Base-by-base conservation (phyloP, 768 basidiomycete species). In the Calocybe gangraenosa region DNA sequence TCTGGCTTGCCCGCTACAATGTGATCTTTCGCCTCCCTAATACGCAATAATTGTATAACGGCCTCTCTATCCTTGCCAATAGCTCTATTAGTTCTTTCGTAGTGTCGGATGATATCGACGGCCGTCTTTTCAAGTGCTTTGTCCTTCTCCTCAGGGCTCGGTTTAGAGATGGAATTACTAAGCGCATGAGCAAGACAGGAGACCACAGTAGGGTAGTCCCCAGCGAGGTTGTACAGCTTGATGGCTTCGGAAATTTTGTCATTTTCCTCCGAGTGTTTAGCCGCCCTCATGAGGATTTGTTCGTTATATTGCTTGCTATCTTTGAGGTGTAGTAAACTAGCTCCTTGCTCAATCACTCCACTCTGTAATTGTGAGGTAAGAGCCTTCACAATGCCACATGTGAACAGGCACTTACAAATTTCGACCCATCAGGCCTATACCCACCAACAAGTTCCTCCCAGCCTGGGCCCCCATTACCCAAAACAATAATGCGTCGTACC, bases 381-480 rank as follows among this genome's bases (percentile, higher is more conserved):
- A 25, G 23, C 8, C 30, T 35, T 18, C 15, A 19, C 40, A 31
- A 15, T 31, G 17, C 11, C 3, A 23, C 3, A 14, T 9, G 15
- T 34, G 20, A 13, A 18, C 22, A 43, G 39, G 15, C 7, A 80
- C 87, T 58, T 62, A 92, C 91, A 64, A 87, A 88, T 71, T 81
- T 77, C n/a, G 89, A 83, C 3, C 93, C 93, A 53, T 99, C 94
- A 4, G 82, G 70, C 50, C 88, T 75, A 58, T 95, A 88, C 8
- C 90, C 92, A n/a, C 95, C 95, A 2, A 98, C 85, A 14, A 99
- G 79, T 62, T 91, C 89, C 38, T 93, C 88, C 90, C 94, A 98
- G 13, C 76, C 85, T 5, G 84, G 81, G 1, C 87, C 87, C 3
- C 79, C 74, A 57, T 88, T 88, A 6, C 85, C 82, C 33, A 85